phyloP scores from a whole-genome alignment of 2,329 filamentous ascomycete genomes.

The Rutstroemia sp. region DNA sequence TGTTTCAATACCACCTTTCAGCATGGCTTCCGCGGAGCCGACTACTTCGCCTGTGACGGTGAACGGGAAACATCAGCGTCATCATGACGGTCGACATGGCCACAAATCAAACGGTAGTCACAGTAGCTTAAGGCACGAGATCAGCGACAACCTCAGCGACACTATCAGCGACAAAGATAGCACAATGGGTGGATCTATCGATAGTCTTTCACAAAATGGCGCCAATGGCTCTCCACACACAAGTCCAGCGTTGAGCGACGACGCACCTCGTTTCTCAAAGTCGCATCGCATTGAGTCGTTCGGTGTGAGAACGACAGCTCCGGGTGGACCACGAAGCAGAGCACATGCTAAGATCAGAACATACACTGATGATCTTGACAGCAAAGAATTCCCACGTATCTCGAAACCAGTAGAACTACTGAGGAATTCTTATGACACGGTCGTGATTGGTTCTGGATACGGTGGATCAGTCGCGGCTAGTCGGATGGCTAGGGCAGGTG shows the following conservation, averaged over 20 bases:
- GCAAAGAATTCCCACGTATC: constrained; percentile 41
- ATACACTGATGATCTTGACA: constrained; percentile 26
- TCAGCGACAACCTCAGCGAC: not conserved
- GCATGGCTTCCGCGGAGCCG: constrained; percentile 4
- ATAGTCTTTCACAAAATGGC: not conserved
- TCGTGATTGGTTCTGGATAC: constrained; percentile 64
- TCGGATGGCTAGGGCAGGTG: constrained; percentile 52
- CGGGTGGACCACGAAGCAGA: constrained; percentile 21
- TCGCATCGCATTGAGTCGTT: constrained; percentile 20
- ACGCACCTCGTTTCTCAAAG: not conserved
- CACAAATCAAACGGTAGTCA: not conserved
- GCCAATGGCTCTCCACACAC: not conserved
- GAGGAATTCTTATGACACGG: constrained; percentile 51
- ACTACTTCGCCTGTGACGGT: not conserved
- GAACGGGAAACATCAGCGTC: not conserved
- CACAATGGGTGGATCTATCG: not conserved
- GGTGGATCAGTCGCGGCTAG: constrained; percentile 60
- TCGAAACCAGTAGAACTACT: constrained; percentile 51
- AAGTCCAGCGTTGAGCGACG: not conserved
- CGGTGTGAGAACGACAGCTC: constrained; percentile 15
- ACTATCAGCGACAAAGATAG: not conserved
- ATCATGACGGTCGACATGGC: not conserved
- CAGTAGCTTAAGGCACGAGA: not conserved
- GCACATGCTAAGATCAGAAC: constrained; percentile 24
- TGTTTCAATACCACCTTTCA: not conserved